Evolutionary conservation across 179 eudicot species (phyloP).

Genomic region (Nepenthes alata): DNA sequence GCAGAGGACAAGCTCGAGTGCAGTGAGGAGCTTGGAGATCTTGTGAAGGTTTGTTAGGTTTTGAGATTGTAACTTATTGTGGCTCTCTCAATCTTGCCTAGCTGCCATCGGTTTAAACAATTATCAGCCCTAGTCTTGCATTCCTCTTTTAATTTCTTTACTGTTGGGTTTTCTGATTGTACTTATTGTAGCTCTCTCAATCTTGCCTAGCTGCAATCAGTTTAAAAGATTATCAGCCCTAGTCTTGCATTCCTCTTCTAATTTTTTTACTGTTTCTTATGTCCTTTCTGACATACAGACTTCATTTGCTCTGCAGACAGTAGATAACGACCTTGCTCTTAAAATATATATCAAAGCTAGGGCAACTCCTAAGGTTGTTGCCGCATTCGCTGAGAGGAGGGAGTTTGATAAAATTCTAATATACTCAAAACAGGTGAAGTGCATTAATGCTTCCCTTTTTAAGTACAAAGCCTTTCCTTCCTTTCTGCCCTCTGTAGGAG

Average conservation of each 20-base stretch:
- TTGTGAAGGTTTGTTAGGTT: constrained; percentile 63
- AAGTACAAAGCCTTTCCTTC: no score
- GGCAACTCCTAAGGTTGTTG: constrained; percentile 97
- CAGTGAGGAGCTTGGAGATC: constrained; percentile 99
- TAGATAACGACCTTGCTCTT: constrained; percentile 93
- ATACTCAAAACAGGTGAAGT: constrained; percentile 86
- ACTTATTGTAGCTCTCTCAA: neutral
- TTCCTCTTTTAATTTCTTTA: no score
- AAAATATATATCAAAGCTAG: constrained; percentile 73
- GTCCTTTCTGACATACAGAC: constrained; percentile 3
- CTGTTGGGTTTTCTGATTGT: neutral
- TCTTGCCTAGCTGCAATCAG: neutral
- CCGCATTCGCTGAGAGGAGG: constrained; percentile 96
- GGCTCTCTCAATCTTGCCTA: neutral
- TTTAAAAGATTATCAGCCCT: no score
- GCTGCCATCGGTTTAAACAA: neutral
- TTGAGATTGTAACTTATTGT: no score
- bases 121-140: neutral
- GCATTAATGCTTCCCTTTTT: no score
- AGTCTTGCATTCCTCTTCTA: neutral
- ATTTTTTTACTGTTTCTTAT: neutral
- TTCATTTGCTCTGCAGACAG: constrained; percentile 49
- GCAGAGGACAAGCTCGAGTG: constrained; percentile 99
- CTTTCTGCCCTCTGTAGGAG: no score
- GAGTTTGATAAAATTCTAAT: constrained; percentile 94